phyloP scores from a whole-genome alignment of 208 protist genomes.

The Herpetomonas muscarum region DNA sequence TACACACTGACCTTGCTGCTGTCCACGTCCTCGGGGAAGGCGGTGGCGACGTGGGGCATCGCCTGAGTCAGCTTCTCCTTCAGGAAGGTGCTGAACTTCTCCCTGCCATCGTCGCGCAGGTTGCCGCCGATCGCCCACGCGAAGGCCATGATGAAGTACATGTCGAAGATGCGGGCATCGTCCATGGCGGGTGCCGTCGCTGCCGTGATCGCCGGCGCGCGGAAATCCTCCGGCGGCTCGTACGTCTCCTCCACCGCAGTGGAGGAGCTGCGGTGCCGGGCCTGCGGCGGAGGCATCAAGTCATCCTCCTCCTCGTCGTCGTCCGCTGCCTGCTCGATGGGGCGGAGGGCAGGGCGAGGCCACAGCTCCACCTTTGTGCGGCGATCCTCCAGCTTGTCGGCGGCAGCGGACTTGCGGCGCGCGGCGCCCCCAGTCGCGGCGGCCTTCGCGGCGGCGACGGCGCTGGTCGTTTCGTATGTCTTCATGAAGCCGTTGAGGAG shows the following conservation, averaged over 20 bases:
- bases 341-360: constrained; percentile 38
- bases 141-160: constrained; percentile 95
- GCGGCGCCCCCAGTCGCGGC: neutral
- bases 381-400: neutral
- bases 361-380: constrained; percentile 17
- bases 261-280: constrained; percentile 10
- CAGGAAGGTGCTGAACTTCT: constrained; percentile 86
- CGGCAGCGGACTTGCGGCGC: neutral
- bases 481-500: constrained; percentile 80
- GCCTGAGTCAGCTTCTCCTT: constrained; percentile 53
- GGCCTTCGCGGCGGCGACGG: neutral
- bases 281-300: neutral
- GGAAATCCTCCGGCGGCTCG: constrained; percentile 68
- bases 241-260: constrained; percentile 17
- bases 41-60: constrained; percentile 49
- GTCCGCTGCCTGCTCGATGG: constrained; percentile 25
- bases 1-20: constrained; percentile 72
- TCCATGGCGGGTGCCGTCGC: constrained; percentile 34
- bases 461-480: neutral
- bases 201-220: constrained; percentile 49
- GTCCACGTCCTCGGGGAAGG: neutral
- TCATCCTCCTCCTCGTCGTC: constrained; percentile 21
- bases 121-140: constrained; percentile 96
- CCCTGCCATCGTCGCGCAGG: constrained; percentile 81
- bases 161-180: constrained; percentile 79